Evolutionary conservation across 768 basidiomycete genomes (phyloP), one percentile per base, ranked within the genome.

Genomic region (Mycena albidolilacea): DNA sequence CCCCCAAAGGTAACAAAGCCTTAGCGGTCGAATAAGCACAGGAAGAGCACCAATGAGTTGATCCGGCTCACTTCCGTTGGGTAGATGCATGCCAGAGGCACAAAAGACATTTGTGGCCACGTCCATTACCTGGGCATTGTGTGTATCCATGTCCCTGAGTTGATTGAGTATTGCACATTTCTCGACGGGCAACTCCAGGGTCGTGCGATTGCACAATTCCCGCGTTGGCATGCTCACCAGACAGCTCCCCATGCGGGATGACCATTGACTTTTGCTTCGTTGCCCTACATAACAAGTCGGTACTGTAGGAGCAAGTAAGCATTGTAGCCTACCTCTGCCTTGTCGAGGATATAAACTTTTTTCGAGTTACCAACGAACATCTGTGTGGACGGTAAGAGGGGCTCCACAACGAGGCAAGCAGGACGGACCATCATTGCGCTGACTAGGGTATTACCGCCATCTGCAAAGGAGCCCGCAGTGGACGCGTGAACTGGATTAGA

Each of bases 331-430:
- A 89, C 90, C 79, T 97, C 95, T 2, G 92, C 90, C 84, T 98
- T 98, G 85, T 98, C 96, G n/a, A 97, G 84, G 23, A 97, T 93
- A 82, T 97, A 97, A 43, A 97, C 93, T 80, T 91, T 95, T 76
- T 95, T 85, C 8, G 88, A 84, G 74, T 92, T 94, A 41, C 94
- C 95, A 64, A 96, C 82, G 80, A 96, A 95, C 89, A 93, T 90
- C 93, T 93, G 78, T 9, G 11, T 54, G 3, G 30, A 76, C 39
- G 11, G 14, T 60, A 69, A 35, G 35, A 43, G 38, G 19, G 37
- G 65, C 62, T 55, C 9, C 43, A 55, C 59, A 48, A 21, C 14
- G 38, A 43, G n/a, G 67, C 59, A 11, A 35, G 41, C 9, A 30
- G 30, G 30, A 80, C 84, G 65, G 30, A 89, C 88, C 88, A 89